phyloP scores from a whole-genome alignment of 2,329 filamentous ascomycete species.

The Calonectria pseudoturangicola region DNA sequence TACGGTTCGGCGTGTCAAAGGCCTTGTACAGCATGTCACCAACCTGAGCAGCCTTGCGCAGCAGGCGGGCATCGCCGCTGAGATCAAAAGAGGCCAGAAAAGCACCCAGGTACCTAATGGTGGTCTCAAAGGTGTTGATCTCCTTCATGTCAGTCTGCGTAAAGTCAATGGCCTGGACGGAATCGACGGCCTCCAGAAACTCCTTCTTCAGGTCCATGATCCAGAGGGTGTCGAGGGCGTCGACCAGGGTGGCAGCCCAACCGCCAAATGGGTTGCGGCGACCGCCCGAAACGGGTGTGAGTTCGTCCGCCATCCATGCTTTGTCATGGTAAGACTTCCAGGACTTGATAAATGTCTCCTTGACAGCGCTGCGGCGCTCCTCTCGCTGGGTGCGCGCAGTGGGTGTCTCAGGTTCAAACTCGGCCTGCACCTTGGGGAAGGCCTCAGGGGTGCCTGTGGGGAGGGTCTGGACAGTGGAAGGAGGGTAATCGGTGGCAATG shows the following conservation, averaged over 20 bases:
- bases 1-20: conserved; percentile 81
- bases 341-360: conserved; percentile 60
- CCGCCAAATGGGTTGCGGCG: conserved; percentile 77
- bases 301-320: conserved; percentile 79
- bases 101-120: conserved; percentile 82
- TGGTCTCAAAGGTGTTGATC: conserved; percentile 83
- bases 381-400: conserved; percentile 56
- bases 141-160: conserved; percentile 66
- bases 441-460: conserved; percentile 54
- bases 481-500: conserved; percentile 54
- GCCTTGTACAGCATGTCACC: conserved; percentile 79
- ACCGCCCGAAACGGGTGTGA: conserved; percentile 73
- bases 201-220: conserved; percentile 81
- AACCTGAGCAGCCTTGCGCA: conserved; percentile 78
- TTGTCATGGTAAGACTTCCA: conserved; percentile 77
- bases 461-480: conserved; percentile 54
- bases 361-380: conserved; percentile 62
- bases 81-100: conserved; percentile 82
- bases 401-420: conserved; percentile 54
- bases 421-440: conserved; percentile 60
- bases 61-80: conserved; percentile 72
- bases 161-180: conserved; percentile 77
- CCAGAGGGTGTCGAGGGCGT: conserved; percentile 82
- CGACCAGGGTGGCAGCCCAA: conserved; percentile 81
- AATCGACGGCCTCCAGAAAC: conserved; percentile 77